Evolutionary conservation across 768 basidiomycete genomes (phyloP), one percentile per base, ranked within the genome.

Genomic region (Wakefieldia striispora): DNA sequence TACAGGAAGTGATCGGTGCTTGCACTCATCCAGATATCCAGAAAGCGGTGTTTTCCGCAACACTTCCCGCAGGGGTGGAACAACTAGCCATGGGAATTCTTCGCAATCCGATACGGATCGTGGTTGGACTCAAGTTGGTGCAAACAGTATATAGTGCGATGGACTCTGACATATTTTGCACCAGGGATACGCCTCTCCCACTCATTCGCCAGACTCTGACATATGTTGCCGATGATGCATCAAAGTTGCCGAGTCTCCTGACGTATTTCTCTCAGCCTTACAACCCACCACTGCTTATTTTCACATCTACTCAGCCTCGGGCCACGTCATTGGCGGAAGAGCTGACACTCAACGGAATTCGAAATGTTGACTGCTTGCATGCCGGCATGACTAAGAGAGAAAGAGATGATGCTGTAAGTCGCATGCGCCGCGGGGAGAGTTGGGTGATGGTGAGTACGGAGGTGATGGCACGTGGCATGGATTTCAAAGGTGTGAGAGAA

Each of bases 401-500:
- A 67, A 80, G 97, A 47, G 91, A 95, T 59, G 84, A 94, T 60
- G 83, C 88, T 16, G 77, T 97, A 10, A 74, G 77, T 35, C 81
- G 87, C 29, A 95, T 99, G 86, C 84, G 91, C 23, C 78, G 76
- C 59, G 97, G 95, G 0, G 82, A 91, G 64, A 88, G 91, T 52
- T 98, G 97, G 97, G 82, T 95, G 29, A 82, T 98, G 80, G 80
- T 99, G 40, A 91, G 87, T 56, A 99, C 97, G 20, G 97, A 99
- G 66, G 90, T 98, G 43, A 90, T 98, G 91, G 93, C 92, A 20
- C 81, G 97, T 58, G 97, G 97, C 3, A 94, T 99, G 87, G 97
- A 98, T 64, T 98, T 99, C 75, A 89, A 87, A 66, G 94, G 95
- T 10, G 83, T 95, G 44, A 76, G 84, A 50, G 90, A 97, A 62